phyloP scores from a whole-genome alignment of 805 yeast genomes.

The Kodamaea neixiangensis region DNA sequence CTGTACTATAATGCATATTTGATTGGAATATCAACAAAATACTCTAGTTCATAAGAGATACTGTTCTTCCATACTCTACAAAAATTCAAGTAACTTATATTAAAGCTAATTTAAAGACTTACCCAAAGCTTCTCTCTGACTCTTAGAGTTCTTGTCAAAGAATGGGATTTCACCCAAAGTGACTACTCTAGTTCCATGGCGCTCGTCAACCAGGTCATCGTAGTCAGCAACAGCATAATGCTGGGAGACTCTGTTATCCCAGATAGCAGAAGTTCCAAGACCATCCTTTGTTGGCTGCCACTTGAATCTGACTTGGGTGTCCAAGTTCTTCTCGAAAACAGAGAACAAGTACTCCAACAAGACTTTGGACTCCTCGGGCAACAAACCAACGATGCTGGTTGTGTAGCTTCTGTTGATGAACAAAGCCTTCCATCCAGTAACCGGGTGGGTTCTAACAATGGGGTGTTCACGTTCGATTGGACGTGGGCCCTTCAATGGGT shows the following conservation, averaged over 20 bases:
- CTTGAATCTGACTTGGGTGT: slow-evolving; percentile 55
- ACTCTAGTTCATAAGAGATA: too few relatives aligned
- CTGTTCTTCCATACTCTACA: neutral
- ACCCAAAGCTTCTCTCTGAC: slow-evolving; percentile 55
- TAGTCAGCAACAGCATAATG: slow-evolving; percentile 21
- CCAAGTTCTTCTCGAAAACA: slow-evolving; percentile 52
- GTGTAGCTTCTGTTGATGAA: slow-evolving; percentile 56
- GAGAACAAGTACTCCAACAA: slow-evolving; percentile 48
- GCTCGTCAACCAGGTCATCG: slow-evolving; percentile 14
- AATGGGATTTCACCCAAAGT: slow-evolving; percentile 54
- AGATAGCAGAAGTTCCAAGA: slow-evolving; percentile 36
- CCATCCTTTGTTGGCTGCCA: slow-evolving; percentile 48
- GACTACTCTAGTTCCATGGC: slow-evolving; percentile 36
- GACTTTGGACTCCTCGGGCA: slow-evolving; percentile 50
- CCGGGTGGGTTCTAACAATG: slow-evolving; percentile 63
- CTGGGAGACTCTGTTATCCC: slow-evolving; percentile 17
- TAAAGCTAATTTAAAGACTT: slow-evolving; percentile 23
- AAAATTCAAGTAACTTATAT: neutral
- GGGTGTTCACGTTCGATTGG: slow-evolving; percentile 60
- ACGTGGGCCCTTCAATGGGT: slow-evolving; percentile 49
- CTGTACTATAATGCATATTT: slow-evolving; percentile 3
- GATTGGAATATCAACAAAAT: neutral
- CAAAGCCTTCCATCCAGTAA: slow-evolving; percentile 61
- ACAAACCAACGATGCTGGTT: slow-evolving; percentile 52
- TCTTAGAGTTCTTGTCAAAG: slow-evolving; percentile 50